These are phyloP conservation scores for Vigna reflexopilosa DNA, from an alignment of 306 rosid genomes.

Conservation along the genomic window DNA sequence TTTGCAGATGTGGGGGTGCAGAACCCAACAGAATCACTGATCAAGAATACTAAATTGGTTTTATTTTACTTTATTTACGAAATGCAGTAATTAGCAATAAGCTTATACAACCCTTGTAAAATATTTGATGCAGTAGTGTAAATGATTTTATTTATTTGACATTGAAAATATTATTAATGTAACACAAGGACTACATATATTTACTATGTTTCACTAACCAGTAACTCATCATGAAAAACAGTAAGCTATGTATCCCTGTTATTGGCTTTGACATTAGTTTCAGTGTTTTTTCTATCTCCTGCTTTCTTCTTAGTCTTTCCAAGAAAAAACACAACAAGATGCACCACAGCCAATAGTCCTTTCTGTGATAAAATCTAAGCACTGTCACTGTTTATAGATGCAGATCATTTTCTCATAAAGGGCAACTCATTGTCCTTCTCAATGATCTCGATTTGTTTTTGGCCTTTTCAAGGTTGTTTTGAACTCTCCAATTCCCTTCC, in stretches of 20 bases:
- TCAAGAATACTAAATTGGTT: too few relatives aligned
- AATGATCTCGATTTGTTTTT: conserved; percentile 57
- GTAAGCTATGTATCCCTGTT: background rate
- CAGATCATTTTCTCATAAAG: conserved; percentile 46
- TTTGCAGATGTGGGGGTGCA: too few relatives aligned
- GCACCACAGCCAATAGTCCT: too few relatives aligned
- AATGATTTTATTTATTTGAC: background rate
- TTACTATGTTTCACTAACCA: background rate
- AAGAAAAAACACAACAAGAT: too few relatives aligned
- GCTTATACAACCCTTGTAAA: too few relatives aligned
- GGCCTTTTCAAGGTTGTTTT: conserved; percentile 56
- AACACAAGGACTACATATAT: background rate
- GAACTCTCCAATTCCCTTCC: conserved; percentile 55
- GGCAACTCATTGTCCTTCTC: conserved; percentile 63
- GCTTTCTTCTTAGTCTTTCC: too few relatives aligned
- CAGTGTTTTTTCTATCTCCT: too few relatives aligned
- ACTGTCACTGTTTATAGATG: background rate
- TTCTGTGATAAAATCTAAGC: too few relatives aligned
- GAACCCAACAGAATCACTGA: too few relatives aligned
- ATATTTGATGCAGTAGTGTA: background rate
- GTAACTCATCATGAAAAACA: background rate
- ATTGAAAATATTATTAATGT: background rate
- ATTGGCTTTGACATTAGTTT: too few relatives aligned
- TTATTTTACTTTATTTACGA: too few relatives aligned
- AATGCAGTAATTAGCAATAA: too few relatives aligned